phyloP scores from a whole-genome alignment of 2,329 filamentous ascomycete species.

The Botrytis elliptica region DNA sequence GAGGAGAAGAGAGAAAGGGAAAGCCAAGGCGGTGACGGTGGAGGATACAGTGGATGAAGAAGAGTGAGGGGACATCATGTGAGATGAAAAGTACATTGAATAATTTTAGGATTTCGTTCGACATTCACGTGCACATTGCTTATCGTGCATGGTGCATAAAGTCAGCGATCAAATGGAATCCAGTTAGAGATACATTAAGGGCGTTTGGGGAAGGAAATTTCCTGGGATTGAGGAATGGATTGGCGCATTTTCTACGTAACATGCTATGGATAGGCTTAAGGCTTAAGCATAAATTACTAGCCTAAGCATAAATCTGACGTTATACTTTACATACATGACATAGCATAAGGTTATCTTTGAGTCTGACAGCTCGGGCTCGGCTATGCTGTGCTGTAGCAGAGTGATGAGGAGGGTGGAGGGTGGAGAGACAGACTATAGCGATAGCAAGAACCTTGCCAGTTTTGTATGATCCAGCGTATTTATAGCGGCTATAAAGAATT shows the following conservation, averaged over 20 bases:
- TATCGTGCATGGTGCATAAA: constrained; percentile 13
- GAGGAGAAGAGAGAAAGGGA: constrained; percentile 42
- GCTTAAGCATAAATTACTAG: constrained; percentile 6
- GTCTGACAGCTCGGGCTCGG: neutral
- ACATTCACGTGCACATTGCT: neutral
- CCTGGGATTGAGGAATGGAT: neutral
- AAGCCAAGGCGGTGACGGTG: constrained; percentile 48
- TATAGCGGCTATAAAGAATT: neutral
- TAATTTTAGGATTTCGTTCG: neutral
- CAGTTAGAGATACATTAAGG: constrained; percentile 5
- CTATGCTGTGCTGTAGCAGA: neutral
- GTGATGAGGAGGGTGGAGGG: neutral
- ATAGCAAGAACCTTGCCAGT: neutral
- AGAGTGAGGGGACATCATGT: constrained; percentile 26
- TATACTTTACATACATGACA: constrained; percentile 1
- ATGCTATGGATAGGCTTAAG: constrained; percentile 1
- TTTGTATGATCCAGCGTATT: neutral
- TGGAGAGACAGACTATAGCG: neutral
- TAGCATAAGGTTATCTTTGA: neutral
- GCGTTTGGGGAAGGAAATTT: constrained; percentile 13
- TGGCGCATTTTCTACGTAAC: constrained; percentile 7
- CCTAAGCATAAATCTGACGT: neutral
- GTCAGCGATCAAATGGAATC: neutral
- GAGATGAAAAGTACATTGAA: constrained; percentile 5
- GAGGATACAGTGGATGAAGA: constrained; percentile 47